These are phyloP conservation scores for Pleurotus giganteus DNA, from an alignment of 768 basidiomycete genomes.

Conservation along the genomic window DNA sequence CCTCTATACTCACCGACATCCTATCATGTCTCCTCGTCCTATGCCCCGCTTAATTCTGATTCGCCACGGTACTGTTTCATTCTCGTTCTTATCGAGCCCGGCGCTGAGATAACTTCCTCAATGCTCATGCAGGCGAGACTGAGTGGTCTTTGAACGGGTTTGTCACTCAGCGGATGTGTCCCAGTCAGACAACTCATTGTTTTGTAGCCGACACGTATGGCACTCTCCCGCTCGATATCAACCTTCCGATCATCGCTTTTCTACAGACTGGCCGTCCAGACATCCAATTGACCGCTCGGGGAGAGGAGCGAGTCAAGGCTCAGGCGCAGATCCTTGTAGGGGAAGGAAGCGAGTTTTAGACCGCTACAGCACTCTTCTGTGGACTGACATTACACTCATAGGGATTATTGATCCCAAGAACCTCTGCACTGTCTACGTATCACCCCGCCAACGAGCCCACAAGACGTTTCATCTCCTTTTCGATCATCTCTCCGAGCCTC, in stretches of 20 bases:
- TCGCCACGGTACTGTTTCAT: slow-evolving; percentile 58
- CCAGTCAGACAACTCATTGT: slow-evolving; percentile 12
- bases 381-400: slow-evolving; percentile 25
- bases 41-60: slow-evolving; percentile 78
- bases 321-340: slow-evolving; percentile 72
- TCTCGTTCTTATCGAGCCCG: not conserved
- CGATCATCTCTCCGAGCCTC: slow-evolving; percentile 35
- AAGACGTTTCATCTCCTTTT: slow-evolving; percentile 85
- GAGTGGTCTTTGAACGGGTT: slow-evolving; percentile 91
- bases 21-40: slow-evolving; percentile 35
- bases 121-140: slow-evolving; percentile 65
- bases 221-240: slow-evolving; percentile 8
- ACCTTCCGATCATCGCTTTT: not conserved
- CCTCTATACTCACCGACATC: not conserved
- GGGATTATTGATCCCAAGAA: slow-evolving; percentile 79
- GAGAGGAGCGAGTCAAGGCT: slow-evolving; percentile 66
- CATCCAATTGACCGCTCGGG: slow-evolving; percentile 80
- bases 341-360: slow-evolving; percentile 58
- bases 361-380: not conserved
- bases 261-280: slow-evolving; percentile 25
- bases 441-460: slow-evolving; percentile 85
- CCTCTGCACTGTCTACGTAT: slow-evolving; percentile 73
- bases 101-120: not conserved
- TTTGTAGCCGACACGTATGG: slow-evolving; percentile 63
- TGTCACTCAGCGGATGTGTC: slow-evolving; percentile 19